A percentile compares a stretch with the other conserved stretches of the same genome.
These are phyloP conservation scores for Boletus rubroflammeus DNA, from an alignment of 768 basidiomycete species.

Conservation along the genomic window DNA sequence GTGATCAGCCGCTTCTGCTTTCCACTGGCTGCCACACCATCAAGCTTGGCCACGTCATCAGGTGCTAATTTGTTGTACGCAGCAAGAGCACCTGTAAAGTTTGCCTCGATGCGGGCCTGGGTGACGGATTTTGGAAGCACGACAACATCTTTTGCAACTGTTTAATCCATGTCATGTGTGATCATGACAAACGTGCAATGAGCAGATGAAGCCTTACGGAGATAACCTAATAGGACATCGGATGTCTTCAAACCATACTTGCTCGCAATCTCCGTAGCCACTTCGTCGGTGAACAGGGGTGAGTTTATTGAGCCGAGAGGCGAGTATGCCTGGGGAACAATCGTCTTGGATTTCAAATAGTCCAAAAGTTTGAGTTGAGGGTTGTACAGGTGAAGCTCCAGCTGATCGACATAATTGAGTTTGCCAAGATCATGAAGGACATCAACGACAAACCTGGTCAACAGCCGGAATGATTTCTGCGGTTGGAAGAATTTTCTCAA, in stretches of 20 bases:
- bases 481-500: conserved; percentile 66
- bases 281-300: conserved; percentile 62
- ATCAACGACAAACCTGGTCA: conserved; percentile 52
- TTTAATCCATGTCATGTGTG: conserved; percentile 1
- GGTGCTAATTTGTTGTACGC: conserved; percentile 45
- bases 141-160: conserved; percentile 62
- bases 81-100: conserved; percentile 48
- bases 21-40: conserved; percentile 52
- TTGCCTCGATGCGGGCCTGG: conserved; percentile 58
- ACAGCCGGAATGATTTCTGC: conserved; percentile 70
- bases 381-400: conserved; percentile 73
- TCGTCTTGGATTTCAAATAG: conserved; percentile 62
- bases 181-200: conserved; percentile 4
- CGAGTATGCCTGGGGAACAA: conserved; percentile 76
- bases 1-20: conserved; percentile 69
- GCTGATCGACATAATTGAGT: conserved; percentile 33
- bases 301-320: conserved; percentile 71
- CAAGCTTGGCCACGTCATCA: conserved; percentile 53
- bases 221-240: conserved; percentile 60
- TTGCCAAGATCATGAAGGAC: background rate
- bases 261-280: conserved; percentile 54
- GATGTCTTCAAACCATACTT: conserved; percentile 52
- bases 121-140: conserved; percentile 79
- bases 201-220: conserved; percentile 38
- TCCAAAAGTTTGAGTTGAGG: conserved; percentile 65